Base-by-base conservation (phyloP, 371 early-diverging fungal genomes). In the Lichtheimia ornata region DNA sequence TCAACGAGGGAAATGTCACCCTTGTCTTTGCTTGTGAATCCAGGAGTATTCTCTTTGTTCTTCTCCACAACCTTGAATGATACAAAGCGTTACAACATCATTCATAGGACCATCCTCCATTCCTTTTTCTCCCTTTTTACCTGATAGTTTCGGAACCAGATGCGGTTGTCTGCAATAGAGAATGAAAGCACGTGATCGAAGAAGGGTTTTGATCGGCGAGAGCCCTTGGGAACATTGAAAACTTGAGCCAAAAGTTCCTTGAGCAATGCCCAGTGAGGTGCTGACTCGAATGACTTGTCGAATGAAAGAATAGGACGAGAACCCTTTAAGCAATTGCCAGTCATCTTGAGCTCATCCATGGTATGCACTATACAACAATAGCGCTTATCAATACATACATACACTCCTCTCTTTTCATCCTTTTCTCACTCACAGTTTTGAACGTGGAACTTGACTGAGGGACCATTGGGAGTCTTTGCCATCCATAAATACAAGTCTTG, bases 61-160 rank as follows among this genome's bases (percentile, higher is more conserved):
- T 86, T 84, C 62, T 84, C 84, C 13, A 80, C 70, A 65, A 85
- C 77, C 78, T 82, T 62, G 6, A 3, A 18, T 11, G 2, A 50
- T 4, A n/a, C n/a, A 53, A 5, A 17, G 24, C 14, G 27, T 14
- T 28, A 28, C 3, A 28, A 4, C 7, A 28, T 28, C 28, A 7
- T 28, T 28, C 4, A 28, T 28, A 28, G 0, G 28, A 28, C n/a
- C n/a, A n/a, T 53, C 17, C 11, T 30, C 50, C 17, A 6, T 14
- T 30, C 20, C 27, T 24, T 25, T 15, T 25, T 13, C 42, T n/a
- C 28, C 17, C 2, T 17, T n/a, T 54, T 47, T 66, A 95, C 89
- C 81, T 98, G 97, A 74, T 88, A 97, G 75, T 97, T 96, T 71
- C 99, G 85, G 81, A 97, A 91, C 96, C 95, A 98, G 55, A 98